Base-by-base conservation (phyloP, 148 eudicot species). In the Dysphania ambrosioides region DNA sequence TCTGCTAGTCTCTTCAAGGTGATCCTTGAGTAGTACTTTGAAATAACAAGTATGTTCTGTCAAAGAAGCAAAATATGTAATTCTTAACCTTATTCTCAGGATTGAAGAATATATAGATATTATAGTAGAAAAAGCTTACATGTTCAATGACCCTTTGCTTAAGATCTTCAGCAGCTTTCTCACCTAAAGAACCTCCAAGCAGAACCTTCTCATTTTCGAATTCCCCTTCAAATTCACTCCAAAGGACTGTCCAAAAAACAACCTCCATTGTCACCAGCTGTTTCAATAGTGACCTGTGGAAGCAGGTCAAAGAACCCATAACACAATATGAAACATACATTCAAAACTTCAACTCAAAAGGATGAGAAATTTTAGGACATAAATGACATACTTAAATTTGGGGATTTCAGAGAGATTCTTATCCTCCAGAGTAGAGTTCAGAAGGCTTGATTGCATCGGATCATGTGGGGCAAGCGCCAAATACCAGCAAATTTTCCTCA, bases 241-340 rank as follows among this genome's bases (percentile, higher is more conserved):
- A 94, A 70, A 94, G 85, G 70, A 85, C 84, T 16, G 89, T 94
- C 98, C 98, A 94, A 81, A 80, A 90, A 60, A 91, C 83, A 16
- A 91, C 96, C 87, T 94, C 98, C 98, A 91, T 91, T 16, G 98
- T 94, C 63, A 94, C 87, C 21, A 94, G 70, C 80, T 94, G 98
- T 79, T 94, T 94, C 86, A 91, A 66, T 3, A 94, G 86, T 59
- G 79, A 82, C 86, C 97, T 91, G 66, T 4, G n/a, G 66, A 59
- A 80, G 56, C 62, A 36, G 36, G 60, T 36, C 59, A 74, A 61
- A 27, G 69, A 75, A 53, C 21, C 59, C 65, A 42, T 32, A 53
- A 21, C 58, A 53, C 58, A 53, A 53, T 6, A 6, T 21, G 31
- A 56, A 9, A 59, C 4, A 59, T 32, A 27, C 27, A 59, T 59